phyloP scores from a whole-genome alignment of 257 asterid genomes.

The Leptodermis oblonga region DNA sequence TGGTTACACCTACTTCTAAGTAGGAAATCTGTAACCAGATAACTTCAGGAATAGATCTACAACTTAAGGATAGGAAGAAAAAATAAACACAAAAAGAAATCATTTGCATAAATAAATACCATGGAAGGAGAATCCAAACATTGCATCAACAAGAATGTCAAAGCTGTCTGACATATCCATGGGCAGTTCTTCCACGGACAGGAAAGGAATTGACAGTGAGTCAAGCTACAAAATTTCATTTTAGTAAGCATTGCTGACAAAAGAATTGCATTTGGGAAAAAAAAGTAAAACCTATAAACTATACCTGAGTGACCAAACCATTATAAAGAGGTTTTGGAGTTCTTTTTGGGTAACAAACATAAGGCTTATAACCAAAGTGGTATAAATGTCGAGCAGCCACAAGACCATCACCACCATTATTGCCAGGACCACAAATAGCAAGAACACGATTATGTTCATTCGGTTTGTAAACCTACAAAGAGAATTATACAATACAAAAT shows the following conservation, averaged over 20 bases:
- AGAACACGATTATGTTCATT: constrained; percentile 59
- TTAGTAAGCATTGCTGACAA: constrained; percentile 29
- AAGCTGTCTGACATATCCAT: constrained; percentile 63
- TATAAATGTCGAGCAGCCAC: constrained; percentile 95
- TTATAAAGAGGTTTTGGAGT: constrained; percentile 67
- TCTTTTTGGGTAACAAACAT: constrained; percentile 80
- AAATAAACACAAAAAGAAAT: background rate
- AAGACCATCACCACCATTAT: constrained; percentile 97
- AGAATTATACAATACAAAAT: background rate
- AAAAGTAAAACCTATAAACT: constrained; percentile 7
- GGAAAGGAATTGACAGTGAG: constrained; percentile 75
- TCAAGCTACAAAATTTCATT: constrained; percentile 61
- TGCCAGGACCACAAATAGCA: constrained; percentile 90
- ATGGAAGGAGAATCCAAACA: constrained; percentile 92
- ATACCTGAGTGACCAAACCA: constrained; percentile 89
- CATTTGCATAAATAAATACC: constrained; percentile 34
- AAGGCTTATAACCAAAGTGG: constrained; percentile 80
- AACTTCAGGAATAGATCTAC: background rate
- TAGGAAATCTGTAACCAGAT: background rate
- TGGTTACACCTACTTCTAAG: background rate
- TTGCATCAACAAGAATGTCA: constrained; percentile 78
- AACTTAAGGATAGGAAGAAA: background rate
- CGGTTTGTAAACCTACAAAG: constrained; percentile 64
- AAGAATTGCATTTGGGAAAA: background rate
- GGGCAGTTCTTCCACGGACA: constrained; percentile 72